Conservation (phyloP, 2,329 filamentous ascomycete genomes). For the Pestalotiopsis sp. region DNA sequence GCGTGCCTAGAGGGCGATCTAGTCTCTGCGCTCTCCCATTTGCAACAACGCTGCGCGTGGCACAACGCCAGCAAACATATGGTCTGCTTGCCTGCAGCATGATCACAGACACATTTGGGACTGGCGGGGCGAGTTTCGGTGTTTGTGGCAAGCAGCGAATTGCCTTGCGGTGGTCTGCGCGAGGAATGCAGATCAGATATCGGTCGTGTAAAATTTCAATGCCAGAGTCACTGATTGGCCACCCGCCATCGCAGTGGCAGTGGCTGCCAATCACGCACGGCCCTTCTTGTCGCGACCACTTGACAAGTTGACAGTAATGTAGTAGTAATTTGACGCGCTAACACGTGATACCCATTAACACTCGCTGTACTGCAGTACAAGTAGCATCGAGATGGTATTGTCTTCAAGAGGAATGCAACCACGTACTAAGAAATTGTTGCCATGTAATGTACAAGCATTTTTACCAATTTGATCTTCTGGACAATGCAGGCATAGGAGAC, state of each 20-base stretch:
- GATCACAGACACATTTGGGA: not conserved
- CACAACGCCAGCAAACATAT: slow-evolving; percentile 33
- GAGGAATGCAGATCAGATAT: not conserved
- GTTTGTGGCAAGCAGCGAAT: not conserved
- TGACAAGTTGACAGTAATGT: no score
- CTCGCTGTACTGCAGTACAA: not conserved
- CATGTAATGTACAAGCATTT: no score
- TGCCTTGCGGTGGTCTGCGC: not conserved
- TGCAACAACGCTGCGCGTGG: slow-evolving; percentile 17
- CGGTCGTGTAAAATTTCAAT: not conserved
- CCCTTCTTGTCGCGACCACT: not conserved
- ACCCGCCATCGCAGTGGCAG: not conserved
- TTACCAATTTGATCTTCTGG: no score
- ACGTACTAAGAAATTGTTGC: no score
- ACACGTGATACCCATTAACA: not conserved
- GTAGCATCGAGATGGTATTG: not conserved
- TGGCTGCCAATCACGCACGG: not conserved
- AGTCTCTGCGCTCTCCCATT: slow-evolving; percentile 12
- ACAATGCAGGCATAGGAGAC: no score
- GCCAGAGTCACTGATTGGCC: slow-evolving; percentile 2
- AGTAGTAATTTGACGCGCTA: not conserved
- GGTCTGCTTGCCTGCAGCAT: slow-evolving; percentile 29
- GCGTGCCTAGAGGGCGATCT: slow-evolving; percentile 6
- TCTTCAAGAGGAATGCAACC: not conserved
- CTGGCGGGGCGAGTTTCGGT: not conserved